Conservation (phyloP, 257 asterid species). For the Capsicum baccatum region DNA sequence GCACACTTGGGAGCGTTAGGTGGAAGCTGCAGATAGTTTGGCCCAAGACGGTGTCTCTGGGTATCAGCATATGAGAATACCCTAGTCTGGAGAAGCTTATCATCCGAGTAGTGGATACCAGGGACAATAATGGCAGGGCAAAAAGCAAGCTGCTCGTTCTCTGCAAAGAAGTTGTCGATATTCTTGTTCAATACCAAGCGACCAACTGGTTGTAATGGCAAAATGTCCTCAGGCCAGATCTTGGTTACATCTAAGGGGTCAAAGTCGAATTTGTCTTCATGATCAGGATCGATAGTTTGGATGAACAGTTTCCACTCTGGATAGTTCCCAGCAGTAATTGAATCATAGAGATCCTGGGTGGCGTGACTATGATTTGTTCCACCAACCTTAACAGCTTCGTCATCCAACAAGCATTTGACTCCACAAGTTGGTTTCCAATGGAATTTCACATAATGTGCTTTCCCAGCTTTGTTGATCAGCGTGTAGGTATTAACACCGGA, state of each 20-base stretch:
- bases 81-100: constrained; percentile 56
- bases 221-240: constrained; percentile 94
- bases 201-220: constrained; percentile 98
- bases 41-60: constrained; percentile 61
- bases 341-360: constrained; percentile 89
- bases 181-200: constrained; percentile 91
- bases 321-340: constrained; percentile 84
- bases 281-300: constrained; percentile 86
- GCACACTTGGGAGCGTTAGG: constrained; percentile 58
- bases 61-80: constrained; percentile 54
- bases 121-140: constrained; percentile 59
- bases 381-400: constrained; percentile 78
- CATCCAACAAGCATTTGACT: constrained; percentile 80
- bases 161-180: constrained; percentile 76
- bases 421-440: constrained; percentile 99
- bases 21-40: constrained; percentile 62
- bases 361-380: constrained; percentile 98
- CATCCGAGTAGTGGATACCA: constrained; percentile 56
- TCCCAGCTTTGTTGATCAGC: constrained; percentile 86
- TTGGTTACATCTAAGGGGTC: constrained; percentile 96
- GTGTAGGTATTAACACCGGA: constrained; percentile 90
- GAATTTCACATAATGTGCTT: constrained; percentile 84
- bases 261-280: constrained; percentile 84
- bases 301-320: constrained; percentile 99
- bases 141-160: constrained; percentile 62